Base-by-base conservation (phyloP, 108 stramenopile species). In the Chaetoceros tenuissimus region DNA sequence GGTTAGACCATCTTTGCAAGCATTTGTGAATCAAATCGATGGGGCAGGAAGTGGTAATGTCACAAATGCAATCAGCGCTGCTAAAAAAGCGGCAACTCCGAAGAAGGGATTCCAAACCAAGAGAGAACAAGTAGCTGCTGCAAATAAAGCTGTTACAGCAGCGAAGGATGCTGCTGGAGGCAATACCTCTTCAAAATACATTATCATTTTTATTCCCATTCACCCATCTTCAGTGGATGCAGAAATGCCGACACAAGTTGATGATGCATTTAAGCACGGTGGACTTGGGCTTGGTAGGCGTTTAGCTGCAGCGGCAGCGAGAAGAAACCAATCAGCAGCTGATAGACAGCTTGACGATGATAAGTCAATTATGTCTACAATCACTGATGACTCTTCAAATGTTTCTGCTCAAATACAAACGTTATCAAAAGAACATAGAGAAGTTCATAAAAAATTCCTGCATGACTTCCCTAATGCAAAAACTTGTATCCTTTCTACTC, bases 11-110 rank as follows among this genome's bases (percentile, higher is more conserved):
- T 74, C 89, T 0, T 31, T 91, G 2, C 62, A 73, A 59, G 85
- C 81, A 0, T 91, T 91, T 66, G 81, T 87, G n/a, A 81, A 72
- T 56, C 83, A 87, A 57, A 68, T 91, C 27, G 83, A 87, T 55
- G 69, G 74, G 19, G 60, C 76, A 8, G 75, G 80, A 1, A 65
- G 28, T 26, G 53, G 26, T 17, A 26, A 21, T 51, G 49, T 25
- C 25, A 5, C 8, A 25, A 10, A 24, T 5, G 24, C 10, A 10
- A 24, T 26, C 16, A 10, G 13, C 13, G 28, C 40, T 24, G 43
- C 26, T 48, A 24, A 7, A 16, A 57, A 23, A n/a, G 21, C 31
- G 0, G 24, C 34, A 3, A 13, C 52, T 1, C 7, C 34, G 5
- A 25, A 2, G 24, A 26, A 18, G n/a, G 49, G 16, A 5, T 20